phyloP scores from a whole-genome alignment of 2,329 filamentous ascomycete genomes.

The Berkeleyomyces basicola region DNA sequence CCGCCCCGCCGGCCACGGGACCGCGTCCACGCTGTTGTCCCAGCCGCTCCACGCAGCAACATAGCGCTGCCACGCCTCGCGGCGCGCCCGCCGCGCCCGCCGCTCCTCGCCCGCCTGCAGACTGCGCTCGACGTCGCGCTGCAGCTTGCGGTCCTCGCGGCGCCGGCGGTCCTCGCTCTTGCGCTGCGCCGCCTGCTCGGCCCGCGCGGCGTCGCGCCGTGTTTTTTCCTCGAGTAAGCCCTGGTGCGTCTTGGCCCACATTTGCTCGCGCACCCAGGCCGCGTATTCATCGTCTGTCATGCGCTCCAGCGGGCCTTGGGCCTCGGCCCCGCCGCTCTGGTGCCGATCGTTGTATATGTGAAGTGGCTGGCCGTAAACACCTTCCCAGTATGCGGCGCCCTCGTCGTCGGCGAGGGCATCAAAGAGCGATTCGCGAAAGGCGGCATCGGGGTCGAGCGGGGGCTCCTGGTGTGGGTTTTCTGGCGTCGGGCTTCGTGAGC shows the following conservation, averaged over 20 bases:
- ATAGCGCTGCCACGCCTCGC: constrained; percentile 47
- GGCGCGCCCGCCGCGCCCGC: constrained; percentile 33
- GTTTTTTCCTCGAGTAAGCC: constrained; percentile 64
- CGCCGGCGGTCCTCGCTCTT: constrained; percentile 21
- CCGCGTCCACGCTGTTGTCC: constrained; percentile 26
- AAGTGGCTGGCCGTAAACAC: constrained; percentile 89
- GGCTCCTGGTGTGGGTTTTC: constrained; percentile 30
- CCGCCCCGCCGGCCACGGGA: constrained; percentile 47
- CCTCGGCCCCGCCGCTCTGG: constrained; percentile 13
- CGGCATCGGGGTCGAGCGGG: constrained; percentile 48
- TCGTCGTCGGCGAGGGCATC: constrained; percentile 96
- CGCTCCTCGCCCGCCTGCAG: constrained; percentile 51
- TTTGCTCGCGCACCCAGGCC: constrained; percentile 63
- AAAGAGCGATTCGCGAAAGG: constrained; percentile 88
- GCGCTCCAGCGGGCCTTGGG: constrained; percentile 45
- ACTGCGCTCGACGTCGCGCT: constrained; percentile 51
- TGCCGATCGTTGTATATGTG: constrained; percentile 46
- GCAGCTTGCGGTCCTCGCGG: constrained; percentile 27
- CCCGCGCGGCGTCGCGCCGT: constrained; percentile 35
- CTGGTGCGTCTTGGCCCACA: constrained; percentile 93
- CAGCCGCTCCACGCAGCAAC: constrained; percentile 40
- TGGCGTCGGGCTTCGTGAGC: constrained; percentile 29
- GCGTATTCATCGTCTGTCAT: constrained; percentile 94
- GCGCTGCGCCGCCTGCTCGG: constrained; percentile 16
- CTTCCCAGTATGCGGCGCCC: constrained; percentile 86